Base-by-base conservation (phyloP, 192 early-diverging fungal species). In the Coemansia furcata region DNA sequence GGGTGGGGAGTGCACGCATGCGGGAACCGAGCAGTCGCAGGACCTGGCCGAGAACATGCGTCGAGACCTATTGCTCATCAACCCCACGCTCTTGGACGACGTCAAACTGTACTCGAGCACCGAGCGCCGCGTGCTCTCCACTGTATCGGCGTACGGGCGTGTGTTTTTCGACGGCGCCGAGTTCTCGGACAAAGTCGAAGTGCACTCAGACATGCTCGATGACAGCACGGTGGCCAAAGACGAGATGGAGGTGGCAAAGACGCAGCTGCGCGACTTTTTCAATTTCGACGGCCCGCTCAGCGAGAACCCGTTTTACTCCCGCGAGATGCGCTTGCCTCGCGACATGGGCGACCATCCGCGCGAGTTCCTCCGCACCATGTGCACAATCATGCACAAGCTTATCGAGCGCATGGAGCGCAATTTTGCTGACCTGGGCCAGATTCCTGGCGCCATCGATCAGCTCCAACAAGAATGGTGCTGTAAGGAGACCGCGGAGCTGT, bases 1-100 rank as follows among this genome's bases (percentile, higher is more conserved):
- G 97, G 95, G 95, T 55, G 97, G 92, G 54, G 91, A 92, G 80
- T 96, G 96, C 71, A 99, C 97, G 10, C 97, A 99, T 72, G 93
- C 94, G 3, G 97, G 95, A 6, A 82, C 80, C 6, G 89, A 93
- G 67, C 97, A 99, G 76, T 90, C 91, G 6, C 87, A 89, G 68
- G 97, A 99, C 67, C 76, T 99, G 60, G 97, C 91, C 23, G 91
- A 94, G 60, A 96, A 93, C 72, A 85, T 97, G 73, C 86, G 93
- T 72, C 96, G 95, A 70, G 97, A 99, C 68, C 80, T 97, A 71
- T 65, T 86, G 38, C 90, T 99, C 62, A 90, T 97, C 77, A 97
- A 97, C 83, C 84, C 81, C 40, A 83, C 87, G n/a, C 82, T 97
- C 14, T 74, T 97, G 65, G 89, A 95, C 54, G 92, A 99, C 78